These are phyloP conservation scores for Russula sp. DNA, from an alignment of 768 basidiomycete genomes.

Conservation along the genomic window DNA sequence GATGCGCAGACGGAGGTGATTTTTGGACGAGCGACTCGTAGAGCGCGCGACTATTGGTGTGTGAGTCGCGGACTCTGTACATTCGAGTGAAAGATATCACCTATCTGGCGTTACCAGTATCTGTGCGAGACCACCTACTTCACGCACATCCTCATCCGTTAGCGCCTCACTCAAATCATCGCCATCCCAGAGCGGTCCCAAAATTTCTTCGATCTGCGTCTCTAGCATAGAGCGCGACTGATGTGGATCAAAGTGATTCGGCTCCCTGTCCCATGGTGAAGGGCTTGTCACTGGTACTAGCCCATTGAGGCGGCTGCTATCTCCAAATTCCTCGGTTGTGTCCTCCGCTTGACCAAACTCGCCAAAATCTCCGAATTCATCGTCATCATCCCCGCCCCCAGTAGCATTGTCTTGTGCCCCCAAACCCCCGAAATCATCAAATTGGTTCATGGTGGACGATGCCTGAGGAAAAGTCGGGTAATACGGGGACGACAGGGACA, in stretches of 20 bases:
- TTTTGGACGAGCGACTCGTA: constrained; percentile 64
- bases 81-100: constrained; percentile 36
- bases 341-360: constrained; percentile 70
- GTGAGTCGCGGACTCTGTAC: constrained; percentile 25
- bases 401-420: constrained; percentile 41
- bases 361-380: constrained; percentile 84
- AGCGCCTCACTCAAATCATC: constrained; percentile 47
- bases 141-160: constrained; percentile 67
- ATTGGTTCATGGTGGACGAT: constrained; percentile 28
- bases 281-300: constrained; percentile 39
- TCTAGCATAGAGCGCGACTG: constrained; percentile 53
- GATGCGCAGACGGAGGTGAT: constrained; percentile 67
- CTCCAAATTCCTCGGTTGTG: constrained; percentile 33
- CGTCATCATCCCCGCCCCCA: constrained; percentile 44
- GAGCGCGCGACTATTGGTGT: constrained; percentile 59
- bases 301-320: constrained; percentile 34
- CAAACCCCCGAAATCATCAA: constrained; percentile 56
- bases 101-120: constrained; percentile 71
- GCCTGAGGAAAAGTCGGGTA: constrained; percentile 21
- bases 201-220: constrained; percentile 56
- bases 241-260: constrained; percentile 59
- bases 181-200: constrained; percentile 59
- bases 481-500: constrained; percentile 16
- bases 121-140: constrained; percentile 76
- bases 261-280: constrained; percentile 46